phyloP scores from a whole-genome alignment of 2,329 filamentous ascomycete genomes.

The Sordariomycetes sp. region DNA sequence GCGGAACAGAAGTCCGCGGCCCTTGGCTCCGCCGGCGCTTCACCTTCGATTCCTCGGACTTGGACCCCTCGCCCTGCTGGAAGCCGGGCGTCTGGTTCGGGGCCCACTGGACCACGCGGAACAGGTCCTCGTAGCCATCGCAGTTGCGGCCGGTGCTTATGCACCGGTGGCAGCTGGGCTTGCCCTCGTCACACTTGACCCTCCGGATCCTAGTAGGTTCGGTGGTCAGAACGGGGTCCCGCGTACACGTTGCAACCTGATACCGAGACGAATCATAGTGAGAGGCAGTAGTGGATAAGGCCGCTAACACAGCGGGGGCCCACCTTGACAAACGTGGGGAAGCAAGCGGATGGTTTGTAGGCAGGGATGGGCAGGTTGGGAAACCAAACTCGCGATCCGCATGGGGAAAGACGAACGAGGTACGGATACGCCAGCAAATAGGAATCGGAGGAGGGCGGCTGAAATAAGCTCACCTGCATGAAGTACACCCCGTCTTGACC shows the following conservation, averaged over 20 bases:
- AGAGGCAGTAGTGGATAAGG: background rate
- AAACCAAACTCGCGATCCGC: no score
- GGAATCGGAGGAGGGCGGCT: background rate
- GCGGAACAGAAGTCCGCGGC: background rate
- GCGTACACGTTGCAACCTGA: background rate
- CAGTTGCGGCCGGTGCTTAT: slow-evolving; percentile 24
- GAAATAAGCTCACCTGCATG: slow-evolving; percentile 23
- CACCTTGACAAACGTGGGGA: background rate
- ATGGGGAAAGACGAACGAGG: background rate
- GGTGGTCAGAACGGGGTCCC: background rate
- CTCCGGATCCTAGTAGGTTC: slow-evolving; percentile 16
- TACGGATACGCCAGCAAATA: background rate
- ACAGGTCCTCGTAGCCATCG: slow-evolving; percentile 26
- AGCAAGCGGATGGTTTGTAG: background rate
- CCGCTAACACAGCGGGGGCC: background rate
- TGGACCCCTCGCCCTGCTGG: background rate
- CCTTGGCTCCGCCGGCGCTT: background rate
- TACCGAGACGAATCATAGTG: background rate
- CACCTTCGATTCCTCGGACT: background rate
- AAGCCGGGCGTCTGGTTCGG: background rate
- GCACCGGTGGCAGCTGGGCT: slow-evolving; percentile 20
- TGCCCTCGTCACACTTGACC: slow-evolving; percentile 23
- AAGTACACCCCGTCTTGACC: slow-evolving; percentile 26
- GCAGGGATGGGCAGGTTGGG: no score
- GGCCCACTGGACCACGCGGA: slow-evolving; percentile 8